A percentile compares a stretch with the other conserved stretches of the same genome.
These are phyloP conservation scores for Apiotrichum mycotoxinovorans DNA, from an alignment of 1,284 basidiomycete genomes.

Conservation along the genomic window DNA sequence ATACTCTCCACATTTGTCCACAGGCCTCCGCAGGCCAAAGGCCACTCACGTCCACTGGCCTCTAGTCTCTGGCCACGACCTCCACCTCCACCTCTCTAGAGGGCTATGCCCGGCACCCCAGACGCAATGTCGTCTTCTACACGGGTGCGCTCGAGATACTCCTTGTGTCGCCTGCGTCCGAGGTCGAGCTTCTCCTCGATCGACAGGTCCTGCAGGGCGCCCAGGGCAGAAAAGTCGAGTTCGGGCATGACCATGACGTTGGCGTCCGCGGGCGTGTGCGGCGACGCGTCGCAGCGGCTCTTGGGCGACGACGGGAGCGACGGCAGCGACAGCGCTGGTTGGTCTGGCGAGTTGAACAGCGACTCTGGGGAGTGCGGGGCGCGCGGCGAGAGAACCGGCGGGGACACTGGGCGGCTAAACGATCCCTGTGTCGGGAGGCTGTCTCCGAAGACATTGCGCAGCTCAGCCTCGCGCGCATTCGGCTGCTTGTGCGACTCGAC, in stretches of 20 bases:
- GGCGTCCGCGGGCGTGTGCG: conserved; percentile 6
- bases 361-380: not conserved
- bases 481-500: conserved; percentile 1
- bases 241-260: conserved; percentile 5
- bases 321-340: not conserved
- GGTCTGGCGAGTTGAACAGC: not conserved
- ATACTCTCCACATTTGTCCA: too few relatives aligned
- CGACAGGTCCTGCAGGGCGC: conserved; percentile 26
- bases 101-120: not conserved
- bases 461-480: conserved; percentile 13
- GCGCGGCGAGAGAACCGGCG: not conserved
- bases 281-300: conserved; percentile 6
- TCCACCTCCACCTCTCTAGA: not conserved
- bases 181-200: conserved; percentile 35
- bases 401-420: conserved; percentile 1
- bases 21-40: too few relatives aligned
- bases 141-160: conserved; percentile 32
- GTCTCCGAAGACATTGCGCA: conserved; percentile 17
- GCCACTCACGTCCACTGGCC: too few relatives aligned
- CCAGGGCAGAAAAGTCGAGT: conserved; percentile 13
- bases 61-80: too few relatives aligned
- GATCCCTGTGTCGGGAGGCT: not conserved
- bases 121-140: conserved; percentile 4
- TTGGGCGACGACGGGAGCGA: conserved; percentile 7
- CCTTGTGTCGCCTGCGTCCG: conserved; percentile 36